Base-by-base conservation (phyloP, 2,329 filamentous ascomycete species). In the Gaeumannomyces tritici region DNA sequence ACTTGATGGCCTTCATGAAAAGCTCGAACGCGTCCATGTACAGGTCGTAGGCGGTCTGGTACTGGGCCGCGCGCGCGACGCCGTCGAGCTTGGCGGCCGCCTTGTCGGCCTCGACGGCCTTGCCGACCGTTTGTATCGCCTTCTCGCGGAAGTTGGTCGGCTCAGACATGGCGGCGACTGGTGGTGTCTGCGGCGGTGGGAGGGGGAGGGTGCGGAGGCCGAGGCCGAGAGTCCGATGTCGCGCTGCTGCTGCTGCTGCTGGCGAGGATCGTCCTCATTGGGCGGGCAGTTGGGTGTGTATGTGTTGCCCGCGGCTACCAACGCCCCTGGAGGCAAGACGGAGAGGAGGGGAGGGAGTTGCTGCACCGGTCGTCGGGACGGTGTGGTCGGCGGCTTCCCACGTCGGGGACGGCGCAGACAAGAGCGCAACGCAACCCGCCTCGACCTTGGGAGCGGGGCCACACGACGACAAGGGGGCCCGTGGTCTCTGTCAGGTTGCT, bases 1-100 rank as follows among this genome's bases (percentile, higher is more conserved):
- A 99, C 82, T 99, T 99, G 64, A 99, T 83, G 42, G 95, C 95
- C 65, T 98, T 89, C 90, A 99, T 96, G 82, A 98, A 99, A 63
- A 98, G 86, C 78, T 99, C 93, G 69, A 99, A 89, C 61, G 93
- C 89, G 69, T 91, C 88, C 80, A 96, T 97, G 84, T 99, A 99
- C 66, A 89, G 83, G 73, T 96, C 90, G 75, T 98, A 98, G 63
- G 95, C 95, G 76, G 96, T 93, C 71, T 97, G 92, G 78, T 99
- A 99, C 74, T 98, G 91, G 18, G 12, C 57, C 29, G 90, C 89
- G 68, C 93, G 96, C 80, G 99, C 95, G 70, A 90, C 88, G 74
- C 96, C 93, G 79, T 99, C 98, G 69, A 96, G 95, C 77, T 96
- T 96, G 78, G 96, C 96, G 72, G 99, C 93, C 57, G 90, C 89